Percentiles rank a stretch among this genome's conserved stretches.
phyloP scores from a whole-genome alignment of 768 basidiomycete genomes.

The Mycena maculata region DNA sequence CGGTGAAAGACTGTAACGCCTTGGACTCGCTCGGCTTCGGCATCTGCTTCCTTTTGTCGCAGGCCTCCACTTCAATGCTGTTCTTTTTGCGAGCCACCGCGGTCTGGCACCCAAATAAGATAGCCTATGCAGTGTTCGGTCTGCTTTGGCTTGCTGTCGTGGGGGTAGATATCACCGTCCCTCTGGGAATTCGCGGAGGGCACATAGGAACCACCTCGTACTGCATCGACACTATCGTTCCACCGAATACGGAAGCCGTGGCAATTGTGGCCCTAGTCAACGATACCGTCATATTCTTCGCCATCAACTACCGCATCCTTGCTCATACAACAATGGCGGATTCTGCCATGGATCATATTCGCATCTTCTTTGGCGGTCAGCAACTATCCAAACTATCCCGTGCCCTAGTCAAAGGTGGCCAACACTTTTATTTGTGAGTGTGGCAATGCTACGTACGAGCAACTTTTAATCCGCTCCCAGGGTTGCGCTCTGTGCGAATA shows the following conservation, averaged over 20 bases:
- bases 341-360: conserved; percentile 16
- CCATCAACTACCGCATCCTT: conserved; percentile 45
- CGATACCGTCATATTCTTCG: conserved; percentile 49
- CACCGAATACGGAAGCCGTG: too few species aligned
- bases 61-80: conserved; percentile 40
- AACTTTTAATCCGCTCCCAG: neutral
- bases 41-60: neutral
- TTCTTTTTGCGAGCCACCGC: conserved; percentile 49
- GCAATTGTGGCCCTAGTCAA: conserved; percentile 31
- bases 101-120: conserved; percentile 10
- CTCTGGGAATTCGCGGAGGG: conserved; percentile 35
- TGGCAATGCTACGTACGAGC: neutral
- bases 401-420: conserved; percentile 45
- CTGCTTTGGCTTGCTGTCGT: conserved; percentile 29
- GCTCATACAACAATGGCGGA: conserved; percentile 24
- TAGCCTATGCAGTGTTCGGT: too few species aligned
- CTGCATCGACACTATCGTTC: conserved; percentile 9
- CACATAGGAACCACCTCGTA: conserved; percentile 47
- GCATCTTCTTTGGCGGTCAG: conserved; percentile 38
- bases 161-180: conserved; percentile 40
- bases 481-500: conserved; percentile 32
- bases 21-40: neutral
- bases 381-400: conserved; percentile 40
- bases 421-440: conserved; percentile 50
- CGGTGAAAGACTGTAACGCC: neutral